These are phyloP conservation scores for Schwanniomyces etchellsii DNA, from an alignment of 1,139 yeast genomes.

Conservation along the genomic window DNA sequence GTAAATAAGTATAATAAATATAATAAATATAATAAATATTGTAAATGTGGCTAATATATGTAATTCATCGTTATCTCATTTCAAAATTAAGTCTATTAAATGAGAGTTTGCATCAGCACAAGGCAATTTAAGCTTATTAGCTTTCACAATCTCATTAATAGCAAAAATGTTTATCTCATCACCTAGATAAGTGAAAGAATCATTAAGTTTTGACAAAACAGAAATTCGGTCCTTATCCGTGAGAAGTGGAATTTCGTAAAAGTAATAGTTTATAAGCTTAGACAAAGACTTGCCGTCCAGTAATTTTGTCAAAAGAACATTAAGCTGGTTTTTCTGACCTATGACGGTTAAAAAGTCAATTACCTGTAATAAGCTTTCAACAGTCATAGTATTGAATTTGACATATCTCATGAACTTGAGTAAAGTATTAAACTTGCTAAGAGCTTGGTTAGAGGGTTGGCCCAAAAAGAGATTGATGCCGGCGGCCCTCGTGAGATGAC, in stretches of 20 bases:
- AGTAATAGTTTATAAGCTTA: conserved; percentile 22
- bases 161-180: conserved; percentile 1
- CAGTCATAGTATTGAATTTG: conserved; percentile 14
- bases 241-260: conserved; percentile 20
- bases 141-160: not conserved
- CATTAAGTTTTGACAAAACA: conserved; percentile 14
- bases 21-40: no score
- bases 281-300: conserved; percentile 12
- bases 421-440: conserved; percentile 8
- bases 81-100: conserved; percentile 1
- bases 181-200: conserved; percentile 5
- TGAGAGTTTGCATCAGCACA: not conserved
- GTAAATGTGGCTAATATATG: no score
- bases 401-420: conserved; percentile 20
- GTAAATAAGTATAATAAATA: no score
- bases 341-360: conserved; percentile 22
- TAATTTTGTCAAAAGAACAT: conserved; percentile 25
- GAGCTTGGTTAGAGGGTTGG: conserved; percentile 6
- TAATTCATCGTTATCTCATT: not conserved
- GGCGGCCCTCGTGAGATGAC: conserved; percentile 12
- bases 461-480: conserved; percentile 2
- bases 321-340: conserved; percentile 19
- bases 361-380: conserved; percentile 19
- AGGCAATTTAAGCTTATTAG: not conserved
- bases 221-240: conserved; percentile 11